These are phyloP conservation scores for Fusarium euwallaceae DNA, from an alignment of 2,329 filamentous ascomycete species.

Conservation along the genomic window DNA sequence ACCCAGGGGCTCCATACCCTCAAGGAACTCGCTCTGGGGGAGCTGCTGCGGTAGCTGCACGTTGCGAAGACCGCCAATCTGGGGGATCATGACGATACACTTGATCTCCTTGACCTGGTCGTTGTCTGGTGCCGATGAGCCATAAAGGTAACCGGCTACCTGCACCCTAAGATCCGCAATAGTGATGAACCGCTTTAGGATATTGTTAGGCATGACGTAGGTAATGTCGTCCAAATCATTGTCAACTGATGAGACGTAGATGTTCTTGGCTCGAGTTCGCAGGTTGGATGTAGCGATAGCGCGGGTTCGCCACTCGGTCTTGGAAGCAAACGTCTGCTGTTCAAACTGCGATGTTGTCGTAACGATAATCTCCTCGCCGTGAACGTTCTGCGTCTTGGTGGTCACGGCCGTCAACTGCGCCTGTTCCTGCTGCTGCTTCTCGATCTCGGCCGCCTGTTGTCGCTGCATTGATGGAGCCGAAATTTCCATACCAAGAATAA, in stretches of 20 bases:
- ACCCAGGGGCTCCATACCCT: constrained; percentile 88
- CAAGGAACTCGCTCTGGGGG: constrained; percentile 91
- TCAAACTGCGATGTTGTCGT: constrained; percentile 98
- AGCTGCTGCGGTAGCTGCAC: constrained; percentile 91
- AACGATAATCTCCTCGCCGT: constrained; percentile 97
- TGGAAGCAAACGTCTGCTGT: constrained; percentile 96
- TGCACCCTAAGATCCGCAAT: constrained; percentile 97
- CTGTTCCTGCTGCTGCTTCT: constrained; percentile 98
- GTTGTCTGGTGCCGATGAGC: constrained; percentile 91
- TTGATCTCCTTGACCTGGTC: constrained; percentile 97
- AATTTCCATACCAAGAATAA: constrained; percentile 99
- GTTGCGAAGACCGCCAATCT: constrained; percentile 92
- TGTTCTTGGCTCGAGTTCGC: constrained; percentile 94
- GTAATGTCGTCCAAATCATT: constrained; percentile 91
- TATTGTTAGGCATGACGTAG: constrained; percentile 99
- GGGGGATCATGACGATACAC: constrained; percentile 97
- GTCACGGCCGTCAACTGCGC: constrained; percentile 96
- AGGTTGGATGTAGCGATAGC: constrained; percentile 97
- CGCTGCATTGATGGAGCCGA: constrained; percentile 97
- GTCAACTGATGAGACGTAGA: constrained; percentile 97
- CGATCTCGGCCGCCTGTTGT: constrained; percentile 97
- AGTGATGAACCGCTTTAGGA: constrained; percentile 97
- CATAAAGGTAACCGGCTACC: constrained; percentile 96
- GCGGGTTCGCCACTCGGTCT: constrained; percentile 98
- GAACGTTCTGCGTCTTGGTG: constrained; percentile 97